Evolutionary conservation across 805 yeast genomes (phyloP), one percentile per base, ranked within the genome.

Genomic region (Kodamaea restingae): DNA sequence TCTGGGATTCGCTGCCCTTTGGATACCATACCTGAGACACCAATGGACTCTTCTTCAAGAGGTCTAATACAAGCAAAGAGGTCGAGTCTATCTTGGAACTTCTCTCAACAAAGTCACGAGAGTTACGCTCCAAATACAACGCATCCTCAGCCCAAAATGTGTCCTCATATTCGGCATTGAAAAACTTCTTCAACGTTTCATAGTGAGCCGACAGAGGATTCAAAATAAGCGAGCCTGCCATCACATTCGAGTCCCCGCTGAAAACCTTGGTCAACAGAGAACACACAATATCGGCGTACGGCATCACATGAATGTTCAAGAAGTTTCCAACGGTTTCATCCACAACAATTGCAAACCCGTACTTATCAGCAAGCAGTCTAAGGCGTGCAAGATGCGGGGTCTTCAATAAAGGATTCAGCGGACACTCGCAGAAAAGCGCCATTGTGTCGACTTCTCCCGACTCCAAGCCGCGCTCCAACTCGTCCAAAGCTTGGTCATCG

Each of bases 271-370:
- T 90, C 45, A 93, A 70, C 7, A 96, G 87, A 22, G 91, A 77
- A 24, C 82, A 93, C 11, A 86, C 84, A 36, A 90, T 74, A 60
- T 93, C 99, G n/a, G 87, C 81, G 56, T 77, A 84, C 15, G 87
- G 84, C 41, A 88, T 67, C 4, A 84, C 84, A 49, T 87, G 84
- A 36, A 88, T 75, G 61, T 93, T 93, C 44, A 84, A 71, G 54
- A 88, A 82, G 52, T 93, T 93, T 11, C 97, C 97, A 15, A 90
- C 84, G 1, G 98, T 93, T 56, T 93, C 98, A 63, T 93, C 98
- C 28, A 93, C 83, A 12, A 86, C 85, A 24, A 93, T 78, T 11
- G 81, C 80, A 61, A 93, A 93, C 2, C 75, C 72, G 63, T 73
- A 85, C 49, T 81, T 69, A 43, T 77, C 77, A 3, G 95, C 80